A percentile compares a stretch with the other conserved stretches of the same genome.
Conservation (phyloP, 164 flowering plant species). For the Dillenia suffruticosa region DNA sequence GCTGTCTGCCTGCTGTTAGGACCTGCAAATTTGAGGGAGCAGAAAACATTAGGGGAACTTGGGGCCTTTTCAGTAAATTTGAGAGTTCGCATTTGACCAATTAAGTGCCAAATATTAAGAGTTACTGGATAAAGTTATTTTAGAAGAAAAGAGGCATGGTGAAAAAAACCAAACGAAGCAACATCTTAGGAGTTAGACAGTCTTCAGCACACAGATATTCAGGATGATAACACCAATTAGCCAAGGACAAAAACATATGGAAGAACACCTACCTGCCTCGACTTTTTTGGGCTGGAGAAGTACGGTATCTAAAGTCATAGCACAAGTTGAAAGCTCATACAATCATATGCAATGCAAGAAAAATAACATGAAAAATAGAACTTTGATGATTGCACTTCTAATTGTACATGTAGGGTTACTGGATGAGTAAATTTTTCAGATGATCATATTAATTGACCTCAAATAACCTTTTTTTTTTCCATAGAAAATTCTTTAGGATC, state of each 20-base stretch:
- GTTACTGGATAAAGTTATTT: neutral
- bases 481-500: too few species aligned
- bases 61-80: neutral
- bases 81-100: neutral
- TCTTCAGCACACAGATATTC: neutral
- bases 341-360: neutral
- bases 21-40: slow-evolving; percentile 12
- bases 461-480: too few species aligned
- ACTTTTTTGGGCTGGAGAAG: neutral
- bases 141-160: neutral
- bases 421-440: too few species aligned
- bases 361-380: neutral
- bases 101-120: neutral
- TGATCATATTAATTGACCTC: too few species aligned
- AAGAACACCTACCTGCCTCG: neutral
- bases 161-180: neutral
- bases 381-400: neutral
- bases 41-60: neutral
- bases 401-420: too few species aligned
- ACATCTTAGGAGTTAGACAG: neutral
- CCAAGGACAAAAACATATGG: neutral
- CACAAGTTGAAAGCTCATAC: neutral
- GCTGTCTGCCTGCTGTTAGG: slow-evolving; percentile 14
- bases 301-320: neutral
- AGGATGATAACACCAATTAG: neutral